Conservation (phyloP, 2,329 filamentous ascomycete genomes). For the Hirsutella minnesotensis region DNA sequence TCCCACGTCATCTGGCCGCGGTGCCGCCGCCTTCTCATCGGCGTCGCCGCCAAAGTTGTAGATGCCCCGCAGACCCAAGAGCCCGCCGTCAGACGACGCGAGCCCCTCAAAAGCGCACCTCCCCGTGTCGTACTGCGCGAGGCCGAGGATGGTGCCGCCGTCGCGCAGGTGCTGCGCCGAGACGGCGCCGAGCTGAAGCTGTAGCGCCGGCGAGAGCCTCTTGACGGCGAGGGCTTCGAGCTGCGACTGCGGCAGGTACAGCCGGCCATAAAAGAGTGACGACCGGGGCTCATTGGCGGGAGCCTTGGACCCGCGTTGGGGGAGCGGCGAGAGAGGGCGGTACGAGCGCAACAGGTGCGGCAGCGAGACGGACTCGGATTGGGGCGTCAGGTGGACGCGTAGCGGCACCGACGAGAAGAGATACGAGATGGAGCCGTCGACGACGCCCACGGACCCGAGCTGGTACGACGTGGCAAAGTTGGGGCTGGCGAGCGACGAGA, state of each 20-base stretch:
- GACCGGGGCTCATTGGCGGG: slow-evolving; percentile 21
- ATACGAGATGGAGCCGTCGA: slow-evolving; percentile 95
- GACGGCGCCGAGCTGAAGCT: slow-evolving; percentile 70
- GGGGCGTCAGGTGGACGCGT: slow-evolving; percentile 47
- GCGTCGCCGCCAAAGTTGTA: slow-evolving; percentile 87
- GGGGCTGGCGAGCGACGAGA: slow-evolving; percentile 83
- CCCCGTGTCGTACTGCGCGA: slow-evolving; percentile 72
- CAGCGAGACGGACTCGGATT: slow-evolving; percentile 65
- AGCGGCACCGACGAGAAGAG: slow-evolving; percentile 84
- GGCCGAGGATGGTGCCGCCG: slow-evolving; percentile 61
- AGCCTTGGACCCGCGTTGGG: slow-evolving; percentile 11
- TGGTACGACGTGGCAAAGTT: slow-evolving; percentile 94
- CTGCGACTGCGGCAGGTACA: slow-evolving; percentile 74
- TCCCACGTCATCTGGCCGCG: slow-evolving; percentile 19
- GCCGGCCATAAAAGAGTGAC: slow-evolving; percentile 60
- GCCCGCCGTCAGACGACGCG: slow-evolving; percentile 81
- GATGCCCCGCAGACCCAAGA: slow-evolving; percentile 76
- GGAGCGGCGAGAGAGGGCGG: slow-evolving; percentile 58
- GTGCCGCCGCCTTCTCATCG: slow-evolving; percentile 14
- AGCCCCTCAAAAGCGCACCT: slow-evolving; percentile 84
- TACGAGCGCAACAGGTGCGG: slow-evolving; percentile 73
- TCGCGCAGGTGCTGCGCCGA: slow-evolving; percentile 60
- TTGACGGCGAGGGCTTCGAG: slow-evolving; percentile 79
- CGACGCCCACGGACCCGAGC: slow-evolving; percentile 76
- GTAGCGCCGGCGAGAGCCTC: slow-evolving; percentile 63